Percentiles rank a stretch among this genome's conserved stretches.
These are phyloP conservation scores for Talaromyces sp. DNA, from an alignment of 2,329 filamentous ascomycete genomes.

Conservation along the genomic window DNA sequence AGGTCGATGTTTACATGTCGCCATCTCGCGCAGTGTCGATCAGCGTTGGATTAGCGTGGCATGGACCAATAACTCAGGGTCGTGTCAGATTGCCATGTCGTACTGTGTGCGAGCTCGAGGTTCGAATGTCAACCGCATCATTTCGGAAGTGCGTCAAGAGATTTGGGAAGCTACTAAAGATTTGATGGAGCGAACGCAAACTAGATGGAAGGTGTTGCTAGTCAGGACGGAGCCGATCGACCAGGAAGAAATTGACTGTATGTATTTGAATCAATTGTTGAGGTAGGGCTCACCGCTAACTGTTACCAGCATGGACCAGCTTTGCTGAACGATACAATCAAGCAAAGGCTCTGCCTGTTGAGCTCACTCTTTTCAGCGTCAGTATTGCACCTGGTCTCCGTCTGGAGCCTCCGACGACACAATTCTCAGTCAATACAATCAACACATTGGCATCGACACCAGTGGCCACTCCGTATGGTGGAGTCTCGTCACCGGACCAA, in stretches of 20 bases:
- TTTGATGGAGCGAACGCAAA: constrained; percentile 51
- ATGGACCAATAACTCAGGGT: constrained; percentile 58
- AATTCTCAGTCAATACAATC: constrained; percentile 33
- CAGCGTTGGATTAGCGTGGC: constrained; percentile 57
- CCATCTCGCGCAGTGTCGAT: constrained; percentile 55
- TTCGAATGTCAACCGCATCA: constrained; percentile 29
- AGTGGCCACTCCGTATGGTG: constrained; percentile 38
- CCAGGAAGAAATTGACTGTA: constrained; percentile 51
- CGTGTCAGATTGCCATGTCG: constrained; percentile 51
- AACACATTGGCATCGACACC: constrained; percentile 37
- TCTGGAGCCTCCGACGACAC: constrained; percentile 32
- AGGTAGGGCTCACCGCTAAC: background rate
- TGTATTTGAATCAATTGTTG: constrained; percentile 15
- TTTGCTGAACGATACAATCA: constrained; percentile 41
- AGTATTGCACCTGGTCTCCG: constrained; percentile 35
- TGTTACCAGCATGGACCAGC: constrained; percentile 33
- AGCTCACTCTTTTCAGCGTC: constrained; percentile 36
- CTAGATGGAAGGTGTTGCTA: constrained; percentile 56
- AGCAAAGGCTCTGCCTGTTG: constrained; percentile 30
- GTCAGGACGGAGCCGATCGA: constrained; percentile 52
- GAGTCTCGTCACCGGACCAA: constrained; percentile 43
- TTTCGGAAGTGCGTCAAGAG: constrained; percentile 53
- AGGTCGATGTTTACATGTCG: constrained; percentile 57
- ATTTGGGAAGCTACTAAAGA: constrained; percentile 57
- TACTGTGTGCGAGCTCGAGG: constrained; percentile 51